phyloP scores from a whole-genome alignment of 192 early-diverging fungal genomes.

The Funneliformis geosporum region DNA sequence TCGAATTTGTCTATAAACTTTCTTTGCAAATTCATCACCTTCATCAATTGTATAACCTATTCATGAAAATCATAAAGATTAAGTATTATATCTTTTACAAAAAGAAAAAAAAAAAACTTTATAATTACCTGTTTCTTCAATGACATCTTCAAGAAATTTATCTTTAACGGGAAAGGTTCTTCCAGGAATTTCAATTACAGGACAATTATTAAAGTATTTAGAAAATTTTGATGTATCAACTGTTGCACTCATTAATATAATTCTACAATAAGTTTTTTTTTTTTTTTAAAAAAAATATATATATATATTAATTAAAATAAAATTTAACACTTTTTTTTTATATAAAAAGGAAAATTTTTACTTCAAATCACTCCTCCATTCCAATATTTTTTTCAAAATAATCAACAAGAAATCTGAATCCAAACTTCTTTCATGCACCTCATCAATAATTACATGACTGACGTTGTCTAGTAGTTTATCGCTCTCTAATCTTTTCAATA shows the following conservation, averaged over 20 bases:
- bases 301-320: constrained; percentile 8
- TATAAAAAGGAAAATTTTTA: constrained; percentile 30
- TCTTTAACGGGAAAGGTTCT: constrained; percentile 72
- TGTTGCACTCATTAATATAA: constrained; percentile 78
- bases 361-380: constrained; percentile 52
- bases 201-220: constrained; percentile 60
- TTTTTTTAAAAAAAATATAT: constrained; percentile 2
- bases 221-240: constrained; percentile 66
- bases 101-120: not conserved
- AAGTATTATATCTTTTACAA: not conserved
- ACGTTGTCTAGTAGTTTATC: constrained; percentile 61
- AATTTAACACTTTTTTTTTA: not conserved
- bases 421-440: constrained; percentile 76
- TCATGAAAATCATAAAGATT: not conserved
- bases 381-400: constrained; percentile 57
- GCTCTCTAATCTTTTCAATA: constrained; percentile 65
- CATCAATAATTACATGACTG: constrained; percentile 74
- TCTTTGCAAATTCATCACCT: constrained; percentile 49
- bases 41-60: constrained; percentile 53
- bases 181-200: constrained; percentile 69
- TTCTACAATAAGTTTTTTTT: constrained; percentile 28
- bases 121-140: constrained; percentile 50
- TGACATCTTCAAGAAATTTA: constrained; percentile 70
- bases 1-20: constrained; percentile 40
- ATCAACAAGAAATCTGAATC: constrained; percentile 79